Percentiles rank a stretch among this genome's conserved stretches.
Conservation (phyloP, 768 basidiomycete species). For the Lentinus tigrinus region DNA sequence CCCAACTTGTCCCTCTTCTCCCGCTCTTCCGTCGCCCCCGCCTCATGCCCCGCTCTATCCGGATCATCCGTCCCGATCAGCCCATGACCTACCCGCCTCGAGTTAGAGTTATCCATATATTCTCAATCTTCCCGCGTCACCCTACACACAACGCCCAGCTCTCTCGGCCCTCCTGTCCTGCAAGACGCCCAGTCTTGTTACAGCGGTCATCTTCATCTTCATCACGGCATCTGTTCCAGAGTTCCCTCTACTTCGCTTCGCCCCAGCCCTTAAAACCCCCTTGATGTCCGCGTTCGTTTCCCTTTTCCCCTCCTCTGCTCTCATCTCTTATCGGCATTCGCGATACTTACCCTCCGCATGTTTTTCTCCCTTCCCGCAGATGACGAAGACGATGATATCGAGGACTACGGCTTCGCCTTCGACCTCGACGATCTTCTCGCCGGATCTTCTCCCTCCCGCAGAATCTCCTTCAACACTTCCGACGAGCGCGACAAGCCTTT, state of each 20-base stretch:
- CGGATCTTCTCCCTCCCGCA: constrained; percentile 12
- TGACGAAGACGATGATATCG: constrained; percentile 17
- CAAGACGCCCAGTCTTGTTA: too few relatives aligned
- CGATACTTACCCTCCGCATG: constrained; percentile 7
- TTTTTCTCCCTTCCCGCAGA: constrained; percentile 4
- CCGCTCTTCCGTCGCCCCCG: constrained; percentile 7
- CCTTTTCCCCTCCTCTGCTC: background rate
- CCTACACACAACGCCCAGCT: too few relatives aligned
- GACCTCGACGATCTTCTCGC: constrained; percentile 9
- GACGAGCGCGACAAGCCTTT: constrained; percentile 22
- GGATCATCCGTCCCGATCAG: constrained; percentile 17
- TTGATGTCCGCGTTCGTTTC: background rate
- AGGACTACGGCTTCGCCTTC: constrained; percentile 5
- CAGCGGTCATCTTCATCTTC: too few relatives aligned
- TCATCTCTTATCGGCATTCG: background rate
- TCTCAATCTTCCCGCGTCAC: background rate
- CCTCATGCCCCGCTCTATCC: background rate
- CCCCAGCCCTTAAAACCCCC: constrained; percentile 1
- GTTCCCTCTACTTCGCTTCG: background rate
- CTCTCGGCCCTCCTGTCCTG: too few relatives aligned
- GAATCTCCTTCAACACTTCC: constrained; percentile 21
- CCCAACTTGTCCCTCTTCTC: constrained; percentile 5
- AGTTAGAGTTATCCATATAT: background rate
- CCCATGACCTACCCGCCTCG: constrained; percentile 7
- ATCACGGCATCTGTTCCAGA: background rate